phyloP scores from a whole-genome alignment of 192 early-diverging fungal species.

The Coemansia sp. region DNA sequence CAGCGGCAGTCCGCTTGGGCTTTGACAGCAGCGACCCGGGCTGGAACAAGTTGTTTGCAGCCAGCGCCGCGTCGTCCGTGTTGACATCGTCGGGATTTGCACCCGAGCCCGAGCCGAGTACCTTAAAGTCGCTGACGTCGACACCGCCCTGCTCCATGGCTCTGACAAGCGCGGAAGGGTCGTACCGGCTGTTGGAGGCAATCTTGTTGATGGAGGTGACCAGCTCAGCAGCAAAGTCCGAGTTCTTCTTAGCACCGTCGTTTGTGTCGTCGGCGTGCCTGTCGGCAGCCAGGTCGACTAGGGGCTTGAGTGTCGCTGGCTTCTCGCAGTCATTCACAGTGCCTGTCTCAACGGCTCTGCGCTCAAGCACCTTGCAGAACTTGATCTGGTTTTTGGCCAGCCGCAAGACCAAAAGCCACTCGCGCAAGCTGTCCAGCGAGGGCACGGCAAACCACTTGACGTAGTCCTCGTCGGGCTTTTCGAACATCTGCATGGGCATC shows the following conservation, averaged over 20 bases:
- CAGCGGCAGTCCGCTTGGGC: slow-evolving; percentile 26
- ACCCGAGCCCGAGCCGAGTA: slow-evolving; percentile 4
- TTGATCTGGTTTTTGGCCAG: slow-evolving; percentile 51
- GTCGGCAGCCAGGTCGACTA: slow-evolving; percentile 34
- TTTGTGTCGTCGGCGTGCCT: slow-evolving; percentile 16
- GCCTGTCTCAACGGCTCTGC: slow-evolving; percentile 27
- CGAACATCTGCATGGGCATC: slow-evolving; percentile 72
- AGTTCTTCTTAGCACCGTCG: slow-evolving; percentile 12
- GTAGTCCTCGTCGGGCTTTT: slow-evolving; percentile 81
- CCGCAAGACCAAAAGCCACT: slow-evolving; percentile 43
- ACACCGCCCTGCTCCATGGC: slow-evolving; percentile 32
- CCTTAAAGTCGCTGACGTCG: slow-evolving; percentile 45
- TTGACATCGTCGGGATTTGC: background rate
- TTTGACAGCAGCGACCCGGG: slow-evolving; percentile 49
- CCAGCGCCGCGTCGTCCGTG: slow-evolving; percentile 10
- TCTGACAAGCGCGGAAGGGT: slow-evolving; percentile 33
- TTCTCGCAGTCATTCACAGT: slow-evolving; percentile 13
- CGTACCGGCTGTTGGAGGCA: slow-evolving; percentile 28
- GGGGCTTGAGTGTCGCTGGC: slow-evolving; percentile 24
- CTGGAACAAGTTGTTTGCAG: slow-evolving; percentile 19
- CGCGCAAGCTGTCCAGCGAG: slow-evolving; percentile 38
- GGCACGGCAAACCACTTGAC: slow-evolving; percentile 55
- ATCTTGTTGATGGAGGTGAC: slow-evolving; percentile 30
- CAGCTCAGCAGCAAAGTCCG: slow-evolving; percentile 30
- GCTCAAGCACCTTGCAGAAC: slow-evolving; percentile 44